Evolutionary conservation across 2,329 filamentous ascomycete genomes (phyloP), one percentile per base, ranked within the genome.

Genomic region (Colletotrichum higginsianum): DNA sequence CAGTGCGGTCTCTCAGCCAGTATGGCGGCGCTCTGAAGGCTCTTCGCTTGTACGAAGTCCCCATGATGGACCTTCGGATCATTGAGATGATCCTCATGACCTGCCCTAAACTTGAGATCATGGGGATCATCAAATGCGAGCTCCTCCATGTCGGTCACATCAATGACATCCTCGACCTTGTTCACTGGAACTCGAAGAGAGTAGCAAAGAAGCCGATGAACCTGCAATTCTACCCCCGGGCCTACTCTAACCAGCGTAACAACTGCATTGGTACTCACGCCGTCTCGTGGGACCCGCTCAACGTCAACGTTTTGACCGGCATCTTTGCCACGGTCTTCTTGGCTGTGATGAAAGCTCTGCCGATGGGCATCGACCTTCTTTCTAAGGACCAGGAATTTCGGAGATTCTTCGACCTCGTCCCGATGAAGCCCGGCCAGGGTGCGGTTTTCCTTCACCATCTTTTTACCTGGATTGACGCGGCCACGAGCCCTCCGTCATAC

Each of bases 41-140:
- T 3, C 12, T 81, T 1, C 66, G 76, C 2, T 65, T 81, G 0
- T 75, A 79, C n/a, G 63, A 75, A 1, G 57, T 78, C 7, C 74
- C 77, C 0, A 77, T 74, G 66, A 26, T 81, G 4, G 73, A 78
- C 21, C 4, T 76, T 1, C 9, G 46, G 2, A 50, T 76, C 1
- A 42, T 81, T 3, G 38, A 68, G 49, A 40, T 60, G 4, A 73
- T 78, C 4, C n/a, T 81, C 0, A 40, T 66, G 1, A 9, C 42
- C 1, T 66, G 78, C 40, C 75, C 75, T 0, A 73, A 70, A 18
- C 71, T 82, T 0, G 65, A 75, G 53, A 50, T 64, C 0, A 42
- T 82, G 1, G 73, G 75, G 8, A 58, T 81, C 1, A 71, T 79
- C 38, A 75, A 78, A 8, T 81, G 80, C 61, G 78, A 80, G 16